These are phyloP conservation scores for Pisolithus microcarpus DNA, from an alignment of 768 basidiomycete species.

Conservation along the genomic window DNA sequence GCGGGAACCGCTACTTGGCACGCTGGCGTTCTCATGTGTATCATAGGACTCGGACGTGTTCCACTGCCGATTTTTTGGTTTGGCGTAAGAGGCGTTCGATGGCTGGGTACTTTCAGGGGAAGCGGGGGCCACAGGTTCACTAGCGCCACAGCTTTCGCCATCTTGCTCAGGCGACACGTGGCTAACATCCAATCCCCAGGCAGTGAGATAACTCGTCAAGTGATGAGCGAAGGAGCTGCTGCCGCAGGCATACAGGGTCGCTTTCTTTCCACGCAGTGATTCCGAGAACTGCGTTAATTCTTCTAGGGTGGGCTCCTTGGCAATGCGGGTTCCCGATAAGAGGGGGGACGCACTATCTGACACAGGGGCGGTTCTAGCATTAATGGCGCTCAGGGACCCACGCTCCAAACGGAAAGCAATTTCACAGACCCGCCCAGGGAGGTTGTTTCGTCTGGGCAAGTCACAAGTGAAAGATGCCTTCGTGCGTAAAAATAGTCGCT, in stretches of 20 bases:
- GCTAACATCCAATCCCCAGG: conserved; percentile 92
- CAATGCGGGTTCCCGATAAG: conserved; percentile 42
- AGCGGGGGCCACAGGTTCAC: background rate
- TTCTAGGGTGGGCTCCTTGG: conserved; percentile 70
- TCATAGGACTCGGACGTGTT: conserved; percentile 7
- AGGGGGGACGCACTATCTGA: conserved; percentile 44
- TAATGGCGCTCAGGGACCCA: conserved; percentile 42
- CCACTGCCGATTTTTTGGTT: conserved; percentile 20
- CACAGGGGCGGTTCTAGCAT: conserved; percentile 32
- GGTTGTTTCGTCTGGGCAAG: conserved; percentile 35
- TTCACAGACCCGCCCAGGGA: conserved; percentile 54
- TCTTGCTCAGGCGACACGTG: conserved; percentile 63
- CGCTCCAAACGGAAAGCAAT: conserved; percentile 58
- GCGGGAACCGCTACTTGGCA: conserved; percentile 20
- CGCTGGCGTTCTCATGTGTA: conserved; percentile 14
- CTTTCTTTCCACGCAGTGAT: conserved; percentile 74
- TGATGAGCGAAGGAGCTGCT: conserved; percentile 87
- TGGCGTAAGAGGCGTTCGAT: conserved; percentile 1
- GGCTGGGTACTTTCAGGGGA: conserved; percentile 2
- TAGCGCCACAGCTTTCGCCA: conserved; percentile 27
- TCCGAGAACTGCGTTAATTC: conserved; percentile 78
- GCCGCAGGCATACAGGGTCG: conserved; percentile 78
- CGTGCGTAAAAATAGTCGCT: conserved; percentile 53
- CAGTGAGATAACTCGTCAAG: conserved; percentile 84
- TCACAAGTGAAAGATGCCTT: conserved; percentile 38